These are phyloP conservation scores for Lindgomyces ingoldianus DNA, from an alignment of 495 filamentous ascomycete genomes.

Conservation along the genomic window DNA sequence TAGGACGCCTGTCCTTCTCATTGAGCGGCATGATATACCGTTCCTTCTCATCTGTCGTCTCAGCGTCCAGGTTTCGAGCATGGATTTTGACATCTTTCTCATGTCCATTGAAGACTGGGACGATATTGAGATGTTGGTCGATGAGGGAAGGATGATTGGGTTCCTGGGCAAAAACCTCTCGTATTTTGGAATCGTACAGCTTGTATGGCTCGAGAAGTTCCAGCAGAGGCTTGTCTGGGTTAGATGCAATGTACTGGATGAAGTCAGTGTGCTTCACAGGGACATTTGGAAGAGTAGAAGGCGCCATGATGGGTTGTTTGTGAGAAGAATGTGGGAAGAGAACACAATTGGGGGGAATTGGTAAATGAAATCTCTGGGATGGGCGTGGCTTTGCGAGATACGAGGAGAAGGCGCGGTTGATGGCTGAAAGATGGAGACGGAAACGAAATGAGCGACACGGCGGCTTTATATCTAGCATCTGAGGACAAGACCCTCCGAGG, in stretches of 20 bases:
- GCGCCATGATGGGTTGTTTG: constrained; percentile 7
- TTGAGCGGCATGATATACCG: constrained; percentile 72
- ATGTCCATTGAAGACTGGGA: constrained; percentile 66
- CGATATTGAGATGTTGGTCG: constrained; percentile 64
- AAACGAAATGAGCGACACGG: not conserved
- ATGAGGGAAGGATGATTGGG: constrained; percentile 58
- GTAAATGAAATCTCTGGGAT: not conserved
- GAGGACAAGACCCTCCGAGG: not conserved
- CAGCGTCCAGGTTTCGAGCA: constrained; percentile 61
- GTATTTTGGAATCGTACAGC: constrained; percentile 64
- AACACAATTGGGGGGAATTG: no score
- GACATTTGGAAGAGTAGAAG: constrained; percentile 42
- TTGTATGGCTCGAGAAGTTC: constrained; percentile 69
- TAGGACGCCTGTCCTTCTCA: constrained; percentile 56
- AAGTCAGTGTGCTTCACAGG: constrained; percentile 51
- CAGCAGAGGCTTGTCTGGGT: constrained; percentile 55
- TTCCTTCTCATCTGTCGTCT: constrained; percentile 60
- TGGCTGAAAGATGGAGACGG: not conserved
- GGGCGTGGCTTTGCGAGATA: not conserved
- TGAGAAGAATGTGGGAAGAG: not conserved
- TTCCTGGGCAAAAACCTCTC: constrained; percentile 72
- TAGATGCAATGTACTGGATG: constrained; percentile 48
- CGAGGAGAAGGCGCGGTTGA: not conserved
- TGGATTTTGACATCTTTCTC: constrained; percentile 60
- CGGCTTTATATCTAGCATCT: not conserved